A percentile compares a stretch with the other conserved stretches of the same genome.
These are phyloP conservation scores for Teratosphaeria epicoccoides DNA, from an alignment of 2,329 filamentous ascomycete genomes.

Conservation along the genomic window DNA sequence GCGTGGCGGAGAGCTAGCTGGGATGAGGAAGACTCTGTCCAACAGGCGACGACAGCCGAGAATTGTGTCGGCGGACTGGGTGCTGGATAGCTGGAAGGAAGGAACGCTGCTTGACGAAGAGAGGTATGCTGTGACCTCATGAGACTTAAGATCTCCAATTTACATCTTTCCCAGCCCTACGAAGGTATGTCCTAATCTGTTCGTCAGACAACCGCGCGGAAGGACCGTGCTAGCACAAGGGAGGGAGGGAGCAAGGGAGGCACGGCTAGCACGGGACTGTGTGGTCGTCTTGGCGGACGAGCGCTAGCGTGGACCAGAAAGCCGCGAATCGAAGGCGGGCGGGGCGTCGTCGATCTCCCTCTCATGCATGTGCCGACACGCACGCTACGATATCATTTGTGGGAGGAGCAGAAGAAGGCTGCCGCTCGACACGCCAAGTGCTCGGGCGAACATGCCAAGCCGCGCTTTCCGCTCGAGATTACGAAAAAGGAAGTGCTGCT, in stretches of 20 bases:
- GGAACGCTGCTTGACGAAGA: constrained; percentile 73
- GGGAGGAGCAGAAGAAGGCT: too few species aligned
- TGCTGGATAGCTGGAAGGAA: constrained; percentile 71
- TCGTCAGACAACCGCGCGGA: not conserved
- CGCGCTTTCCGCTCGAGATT: too few species aligned
- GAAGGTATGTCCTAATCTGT: not conserved
- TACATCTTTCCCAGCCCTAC: too few species aligned
- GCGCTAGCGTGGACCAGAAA: not conserved
- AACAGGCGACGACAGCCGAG: constrained; percentile 46
- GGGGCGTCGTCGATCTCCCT: too few species aligned
- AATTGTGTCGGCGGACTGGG: constrained; percentile 60
- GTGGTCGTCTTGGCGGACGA: not conserved
- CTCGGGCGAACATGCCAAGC: too few species aligned
- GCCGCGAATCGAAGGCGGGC: not conserved
- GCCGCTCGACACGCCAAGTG: too few species aligned
- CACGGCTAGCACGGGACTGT: not conserved
- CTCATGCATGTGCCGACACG: too few species aligned
- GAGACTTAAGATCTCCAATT: too few species aligned
- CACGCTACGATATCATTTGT: too few species aligned
- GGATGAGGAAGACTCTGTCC: constrained; percentile 10
- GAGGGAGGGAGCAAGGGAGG: not conserved
- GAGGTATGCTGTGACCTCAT: constrained; percentile 5
- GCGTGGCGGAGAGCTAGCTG: constrained; percentile 33
- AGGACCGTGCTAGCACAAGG: not conserved
- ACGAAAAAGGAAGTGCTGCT: too few species aligned